phyloP scores from a whole-genome alignment of 2,329 filamentous ascomycete species.

The Seiridium unicorne region DNA sequence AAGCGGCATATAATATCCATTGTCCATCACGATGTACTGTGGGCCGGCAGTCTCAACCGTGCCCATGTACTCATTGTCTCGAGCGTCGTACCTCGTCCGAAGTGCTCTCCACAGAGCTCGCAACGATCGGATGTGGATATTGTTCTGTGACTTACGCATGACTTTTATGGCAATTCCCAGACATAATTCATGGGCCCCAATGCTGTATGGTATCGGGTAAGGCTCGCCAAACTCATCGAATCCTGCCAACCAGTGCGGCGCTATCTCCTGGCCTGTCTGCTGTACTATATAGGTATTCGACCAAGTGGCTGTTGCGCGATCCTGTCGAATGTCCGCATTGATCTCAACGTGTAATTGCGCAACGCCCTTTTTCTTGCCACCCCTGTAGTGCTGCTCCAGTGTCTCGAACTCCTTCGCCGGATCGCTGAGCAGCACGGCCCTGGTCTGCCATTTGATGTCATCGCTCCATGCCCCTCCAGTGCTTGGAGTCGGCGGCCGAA shows the following conservation, averaged over 20 bases:
- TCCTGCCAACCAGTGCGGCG: constrained; percentile 10
- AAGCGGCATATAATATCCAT: constrained; percentile 12
- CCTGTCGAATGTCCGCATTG: constrained; percentile 12
- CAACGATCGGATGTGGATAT: constrained; percentile 13
- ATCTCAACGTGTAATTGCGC: not conserved
- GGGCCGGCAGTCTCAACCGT: constrained; percentile 6
- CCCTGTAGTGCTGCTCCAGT: constrained; percentile 14
- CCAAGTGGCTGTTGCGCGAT: constrained; percentile 6
- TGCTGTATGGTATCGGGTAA: constrained; percentile 12
- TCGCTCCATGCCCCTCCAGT: not conserved
- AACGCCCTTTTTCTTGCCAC: constrained; percentile 12
- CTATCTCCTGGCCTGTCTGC: constrained; percentile 1
- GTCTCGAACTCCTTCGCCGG: constrained; percentile 16
- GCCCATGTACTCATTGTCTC: constrained; percentile 14
- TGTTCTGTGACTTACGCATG: constrained; percentile 10
- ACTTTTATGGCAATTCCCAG: constrained; percentile 13
- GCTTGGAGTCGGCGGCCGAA: constrained; percentile 2
- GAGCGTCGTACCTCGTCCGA: constrained; percentile 15
- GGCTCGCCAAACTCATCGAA: constrained; percentile 8
- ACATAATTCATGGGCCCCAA: constrained; percentile 16
- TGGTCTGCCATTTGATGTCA: constrained; percentile 12
- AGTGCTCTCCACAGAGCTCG: constrained; percentile 18
- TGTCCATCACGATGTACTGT: constrained; percentile 8
- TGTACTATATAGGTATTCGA: not conserved
- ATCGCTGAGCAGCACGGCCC: constrained; percentile 17